Evolutionary conservation across 2,329 filamentous ascomycete species (phyloP).

Genomic region (Alternaria sp.): DNA sequence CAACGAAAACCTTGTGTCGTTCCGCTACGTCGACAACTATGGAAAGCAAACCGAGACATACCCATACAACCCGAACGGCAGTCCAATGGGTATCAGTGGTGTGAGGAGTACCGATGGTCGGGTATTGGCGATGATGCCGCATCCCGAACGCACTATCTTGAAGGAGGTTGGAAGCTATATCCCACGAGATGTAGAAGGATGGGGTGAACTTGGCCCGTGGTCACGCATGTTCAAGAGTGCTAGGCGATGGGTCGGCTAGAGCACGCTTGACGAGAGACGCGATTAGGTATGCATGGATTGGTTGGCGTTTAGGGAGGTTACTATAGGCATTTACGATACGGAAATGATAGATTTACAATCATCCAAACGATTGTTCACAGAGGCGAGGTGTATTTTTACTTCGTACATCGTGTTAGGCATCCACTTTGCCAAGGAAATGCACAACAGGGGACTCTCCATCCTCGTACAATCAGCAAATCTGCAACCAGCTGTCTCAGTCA

Average conservation of each 20-base stretch:
- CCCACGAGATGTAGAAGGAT: slow-evolving; percentile 67
- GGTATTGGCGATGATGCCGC: slow-evolving; percentile 89
- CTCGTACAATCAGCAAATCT: neutral
- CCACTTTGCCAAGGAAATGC: neutral
- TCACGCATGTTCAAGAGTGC: slow-evolving; percentile 85
- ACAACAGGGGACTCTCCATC: neutral
- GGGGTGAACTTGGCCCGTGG: slow-evolving; percentile 87
- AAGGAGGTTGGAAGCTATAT: slow-evolving; percentile 79
- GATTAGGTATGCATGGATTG: neutral
- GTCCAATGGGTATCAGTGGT: slow-evolving; percentile 79
- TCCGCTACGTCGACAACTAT: slow-evolving; percentile 87
- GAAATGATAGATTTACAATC: slow-evolving; percentile 3
- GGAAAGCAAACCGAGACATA: slow-evolving; percentile 78
- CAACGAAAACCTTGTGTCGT: slow-evolving; percentile 71
- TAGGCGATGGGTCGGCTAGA: slow-evolving; percentile 79
- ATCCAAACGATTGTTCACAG: neutral
- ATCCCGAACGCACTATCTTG: slow-evolving; percentile 88
- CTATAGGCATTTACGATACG: neutral
- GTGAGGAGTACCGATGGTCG: slow-evolving; percentile 78
- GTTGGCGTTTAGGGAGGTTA: slow-evolving; percentile 3
- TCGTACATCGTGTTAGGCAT: neutral
- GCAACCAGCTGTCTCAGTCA: neutral
- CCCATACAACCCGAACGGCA: slow-evolving; percentile 89
- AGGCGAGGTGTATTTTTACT: neutral
- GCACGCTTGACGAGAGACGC: neutral